These are phyloP conservation scores for Daldinia childiae DNA, from an alignment of 495 filamentous ascomycete species.

Conservation along the genomic window DNA sequence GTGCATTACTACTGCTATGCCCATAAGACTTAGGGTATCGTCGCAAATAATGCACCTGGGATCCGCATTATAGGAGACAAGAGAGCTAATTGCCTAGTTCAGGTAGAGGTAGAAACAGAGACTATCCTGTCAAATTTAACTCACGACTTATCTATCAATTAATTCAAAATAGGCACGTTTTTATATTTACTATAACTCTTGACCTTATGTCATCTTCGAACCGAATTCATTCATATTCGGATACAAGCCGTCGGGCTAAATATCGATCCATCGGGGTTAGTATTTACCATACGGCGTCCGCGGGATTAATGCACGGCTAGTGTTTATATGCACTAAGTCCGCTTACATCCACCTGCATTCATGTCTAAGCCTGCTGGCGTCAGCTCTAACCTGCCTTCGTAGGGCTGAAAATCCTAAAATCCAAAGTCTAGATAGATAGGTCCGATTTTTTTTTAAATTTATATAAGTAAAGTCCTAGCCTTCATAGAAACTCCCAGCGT, in stretches of 20 bases:
- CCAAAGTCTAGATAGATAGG: neutral
- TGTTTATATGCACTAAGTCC: slow-evolving; percentile 12
- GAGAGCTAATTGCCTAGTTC: too few species aligned
- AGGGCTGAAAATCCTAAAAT: slow-evolving; percentile 16
- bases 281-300: neutral
- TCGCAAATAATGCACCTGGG: too few species aligned
- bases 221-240: too few species aligned
- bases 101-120: too few species aligned
- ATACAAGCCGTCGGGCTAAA: neutral
- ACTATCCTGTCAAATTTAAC: too few species aligned
- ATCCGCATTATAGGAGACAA: too few species aligned
- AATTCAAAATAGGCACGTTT: too few species aligned
- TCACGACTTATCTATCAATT: too few species aligned
- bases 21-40: too few species aligned
- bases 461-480: neutral
- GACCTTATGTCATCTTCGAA: too few species aligned
- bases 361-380: slow-evolving; percentile 13
- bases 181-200: too few species aligned
- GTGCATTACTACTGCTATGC: too few species aligned
- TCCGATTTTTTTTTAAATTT: neutral
- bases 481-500: neutral
- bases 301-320: slow-evolving; percentile 26
- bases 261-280: slow-evolving; percentile 7
- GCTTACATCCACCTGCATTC: slow-evolving; percentile 9
- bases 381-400: slow-evolving; percentile 16